Evolutionary conservation across 2,329 filamentous ascomycete genomes (phyloP).

Genomic region (Ascochyta fabae): DNA sequence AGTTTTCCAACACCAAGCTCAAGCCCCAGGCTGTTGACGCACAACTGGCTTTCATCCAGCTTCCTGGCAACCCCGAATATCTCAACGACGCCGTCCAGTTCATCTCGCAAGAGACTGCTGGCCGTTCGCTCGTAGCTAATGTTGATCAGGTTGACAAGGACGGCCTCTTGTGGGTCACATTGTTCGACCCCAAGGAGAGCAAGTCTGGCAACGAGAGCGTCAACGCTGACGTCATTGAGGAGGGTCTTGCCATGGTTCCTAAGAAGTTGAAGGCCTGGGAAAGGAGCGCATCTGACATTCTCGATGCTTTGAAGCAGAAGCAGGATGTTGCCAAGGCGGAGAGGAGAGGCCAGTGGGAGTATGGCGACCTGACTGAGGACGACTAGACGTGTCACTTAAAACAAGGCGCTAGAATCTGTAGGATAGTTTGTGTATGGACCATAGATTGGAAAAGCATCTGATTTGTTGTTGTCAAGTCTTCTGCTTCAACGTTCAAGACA

Average conservation of each 20-base stretch:
- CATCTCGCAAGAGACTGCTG: slow-evolving; percentile 76
- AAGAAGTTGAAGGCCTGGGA: slow-evolving; percentile 94
- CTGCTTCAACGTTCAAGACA: not conserved
- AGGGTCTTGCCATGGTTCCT: slow-evolving; percentile 89
- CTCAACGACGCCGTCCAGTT: slow-evolving; percentile 78
- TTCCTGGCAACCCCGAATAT: slow-evolving; percentile 79
- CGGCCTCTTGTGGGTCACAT: slow-evolving; percentile 81
- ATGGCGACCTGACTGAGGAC: slow-evolving; percentile 86
- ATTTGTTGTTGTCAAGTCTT: not conserved
- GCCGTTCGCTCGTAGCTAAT: slow-evolving; percentile 82
- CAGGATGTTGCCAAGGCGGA: slow-evolving; percentile 81
- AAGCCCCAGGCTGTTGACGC: slow-evolving; percentile 88
- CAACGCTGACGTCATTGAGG: slow-evolving; percentile 84
- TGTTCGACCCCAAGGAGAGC: slow-evolving; percentile 76
- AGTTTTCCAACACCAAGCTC: slow-evolving; percentile 78
- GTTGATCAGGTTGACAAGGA: slow-evolving; percentile 87
- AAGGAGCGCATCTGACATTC: slow-evolving; percentile 72
- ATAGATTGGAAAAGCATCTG: slow-evolving; percentile 6
- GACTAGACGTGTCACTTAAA: slow-evolving; percentile 24
- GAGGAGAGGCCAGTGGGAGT: slow-evolving; percentile 94
- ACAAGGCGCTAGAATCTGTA: slow-evolving; percentile 6
- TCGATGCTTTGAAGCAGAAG: slow-evolving; percentile 74
- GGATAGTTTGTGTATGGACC: slow-evolving; percentile 15
- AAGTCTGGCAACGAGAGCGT: slow-evolving; percentile 75
- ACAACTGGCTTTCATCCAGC: slow-evolving; percentile 84